Evolutionary conservation across 2,329 filamentous ascomycete genomes (phyloP), one percentile per base, ranked within the genome.

Genomic region (Colletotrichum lupini): DNA sequence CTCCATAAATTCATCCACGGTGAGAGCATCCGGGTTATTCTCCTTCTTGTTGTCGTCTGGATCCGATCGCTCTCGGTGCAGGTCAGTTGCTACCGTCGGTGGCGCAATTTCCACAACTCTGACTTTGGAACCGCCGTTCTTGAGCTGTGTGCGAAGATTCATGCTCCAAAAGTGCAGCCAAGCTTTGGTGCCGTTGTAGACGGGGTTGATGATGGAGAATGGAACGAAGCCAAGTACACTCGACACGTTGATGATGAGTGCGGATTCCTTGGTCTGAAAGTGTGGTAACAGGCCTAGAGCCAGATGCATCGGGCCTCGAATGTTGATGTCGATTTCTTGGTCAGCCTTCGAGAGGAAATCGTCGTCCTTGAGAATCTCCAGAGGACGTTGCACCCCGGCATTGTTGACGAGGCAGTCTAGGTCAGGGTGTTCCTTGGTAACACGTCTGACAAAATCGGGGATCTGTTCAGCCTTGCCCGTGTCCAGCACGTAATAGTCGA

Each of bases 391-490:
- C 0, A 91, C 87, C 2, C 88, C 89, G 0, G 89, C 89, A 67
- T 91, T 91, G 80, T 91, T 91, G 77, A 91, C 81, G 0, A 91
- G 77, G 75, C 88, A 91, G 79, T 91, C 88, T 2, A 91, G 22
- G 5, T 73, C 70, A 2, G 77, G 87, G 76, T 91, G 86, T 6
- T 89, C 85, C 2, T 73, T 75, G 3, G 82, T 85, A 55, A 91
- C 77, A 19, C 82, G 82, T 55, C 83, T 69, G 66, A 87, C 80
- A 73, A 90, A 89, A 0, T 64, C 56, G 0, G 86, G 81, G 9
- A 90, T 86, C 1, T 81, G 77, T 0, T 78, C 64, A 0, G 84
- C 83, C 4, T 86, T 80, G 64, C 88, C 85, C 0, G 87, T 88
- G 77, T 91, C 88, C 1, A 86, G 77, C 0, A 85, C 83, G 73